phyloP scores from a whole-genome alignment of 2,329 filamentous ascomycete species.

The Leptographium galeiforme region DNA sequence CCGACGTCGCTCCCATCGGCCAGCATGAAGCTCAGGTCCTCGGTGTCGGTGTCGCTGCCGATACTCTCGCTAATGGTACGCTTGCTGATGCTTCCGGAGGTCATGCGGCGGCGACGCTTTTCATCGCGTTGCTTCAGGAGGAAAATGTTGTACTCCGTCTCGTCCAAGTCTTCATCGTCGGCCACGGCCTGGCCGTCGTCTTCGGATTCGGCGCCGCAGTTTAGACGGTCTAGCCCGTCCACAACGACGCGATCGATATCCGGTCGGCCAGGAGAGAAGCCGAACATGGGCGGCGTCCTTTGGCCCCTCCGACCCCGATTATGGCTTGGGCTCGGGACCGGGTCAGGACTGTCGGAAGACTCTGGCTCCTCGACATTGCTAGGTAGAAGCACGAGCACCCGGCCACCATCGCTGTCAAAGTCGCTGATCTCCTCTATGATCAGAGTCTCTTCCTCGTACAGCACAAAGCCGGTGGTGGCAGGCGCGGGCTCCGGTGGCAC shows the following conservation, averaged over 20 bases:
- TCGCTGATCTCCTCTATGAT: constrained; percentile 31
- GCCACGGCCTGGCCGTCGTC: constrained; percentile 12
- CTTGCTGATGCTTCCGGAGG: constrained; percentile 40
- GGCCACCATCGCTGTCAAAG: constrained; percentile 30
- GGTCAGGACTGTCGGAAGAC: not conserved
- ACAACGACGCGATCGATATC: constrained; percentile 30
- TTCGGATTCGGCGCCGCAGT: constrained; percentile 21
- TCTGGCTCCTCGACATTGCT: constrained; percentile 31
- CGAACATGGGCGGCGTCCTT: not conserved
- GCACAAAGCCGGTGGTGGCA: not conserved
- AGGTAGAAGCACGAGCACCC: constrained; percentile 28
- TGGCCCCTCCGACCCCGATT: not conserved
- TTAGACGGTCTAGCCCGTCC: constrained; percentile 30
- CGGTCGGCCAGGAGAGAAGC: constrained; percentile 3
- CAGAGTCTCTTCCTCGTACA: constrained; percentile 16
- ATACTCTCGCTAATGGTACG: constrained; percentile 36
- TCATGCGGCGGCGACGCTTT: constrained; percentile 31
- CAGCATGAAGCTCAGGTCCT: constrained; percentile 21
- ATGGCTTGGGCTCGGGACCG: not conserved
- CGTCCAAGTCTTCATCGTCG: constrained; percentile 22
- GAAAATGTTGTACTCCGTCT: constrained; percentile 19
- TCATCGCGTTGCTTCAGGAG: constrained; percentile 29
- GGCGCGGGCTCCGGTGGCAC: not conserved
- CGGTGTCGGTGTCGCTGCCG: constrained; percentile 34
- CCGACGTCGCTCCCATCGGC: constrained; percentile 27